phyloP scores from a whole-genome alignment of 2,329 filamentous ascomycete species.

The Colletotrichum tabaci region DNA sequence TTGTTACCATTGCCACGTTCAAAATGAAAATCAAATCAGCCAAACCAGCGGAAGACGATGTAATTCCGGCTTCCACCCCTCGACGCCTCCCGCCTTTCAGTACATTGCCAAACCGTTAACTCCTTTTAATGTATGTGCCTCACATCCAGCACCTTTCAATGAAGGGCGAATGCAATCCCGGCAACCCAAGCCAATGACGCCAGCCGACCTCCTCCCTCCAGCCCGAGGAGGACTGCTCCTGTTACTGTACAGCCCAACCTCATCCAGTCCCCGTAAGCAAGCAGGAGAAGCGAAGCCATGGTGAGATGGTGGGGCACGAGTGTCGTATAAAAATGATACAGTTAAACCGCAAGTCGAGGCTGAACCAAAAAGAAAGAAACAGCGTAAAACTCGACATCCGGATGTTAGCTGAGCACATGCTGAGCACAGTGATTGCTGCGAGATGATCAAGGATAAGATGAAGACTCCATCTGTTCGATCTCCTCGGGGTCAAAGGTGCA shows the following conservation, averaged over 20 bases:
- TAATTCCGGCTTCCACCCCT: constrained; percentile 25
- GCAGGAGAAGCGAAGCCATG: constrained; percentile 22
- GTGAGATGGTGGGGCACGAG: constrained; percentile 15
- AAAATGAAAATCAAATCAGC: constrained; percentile 42
- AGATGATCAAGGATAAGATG: not conserved
- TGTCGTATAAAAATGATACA: constrained; percentile 41
- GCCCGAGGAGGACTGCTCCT: constrained; percentile 24
- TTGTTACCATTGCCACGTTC: constrained; percentile 41
- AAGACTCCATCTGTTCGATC: not conserved
- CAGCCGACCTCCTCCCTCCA: constrained; percentile 26
- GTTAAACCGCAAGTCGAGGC: constrained; percentile 19
- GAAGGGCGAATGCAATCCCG: constrained; percentile 29
- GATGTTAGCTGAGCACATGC: not conserved
- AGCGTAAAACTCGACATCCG: not conserved
- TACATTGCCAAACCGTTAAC: constrained; percentile 53
- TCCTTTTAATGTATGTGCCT: constrained; percentile 63
- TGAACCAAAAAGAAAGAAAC: not conserved
- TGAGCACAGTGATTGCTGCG: not conserved
- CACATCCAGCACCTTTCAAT: constrained; percentile 44
- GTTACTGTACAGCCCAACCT: constrained; percentile 28
- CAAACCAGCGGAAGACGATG: constrained; percentile 26
- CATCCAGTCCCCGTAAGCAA: not conserved
- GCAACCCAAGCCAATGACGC: constrained; percentile 40
- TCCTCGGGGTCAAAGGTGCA: not conserved
- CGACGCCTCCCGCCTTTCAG: constrained; percentile 32